Conservation (phyloP, 192 early-diverging fungal genomes). For the Rhizoclosmatium sp. region DNA sequence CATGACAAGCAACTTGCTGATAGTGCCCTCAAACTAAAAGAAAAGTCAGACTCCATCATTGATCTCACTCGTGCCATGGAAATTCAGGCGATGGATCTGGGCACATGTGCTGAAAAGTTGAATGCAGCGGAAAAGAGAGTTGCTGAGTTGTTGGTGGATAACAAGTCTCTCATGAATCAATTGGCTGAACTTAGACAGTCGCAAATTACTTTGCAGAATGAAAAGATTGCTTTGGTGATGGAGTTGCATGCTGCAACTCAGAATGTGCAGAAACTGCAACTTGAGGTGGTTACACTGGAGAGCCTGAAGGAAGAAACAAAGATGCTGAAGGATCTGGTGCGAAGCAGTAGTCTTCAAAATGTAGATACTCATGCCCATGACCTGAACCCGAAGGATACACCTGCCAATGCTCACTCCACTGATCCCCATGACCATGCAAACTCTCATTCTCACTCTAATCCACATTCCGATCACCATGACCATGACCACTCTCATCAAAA, state of each 20-base stretch:
- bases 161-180: constrained; percentile 12
- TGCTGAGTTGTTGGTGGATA: constrained; percentile 11
- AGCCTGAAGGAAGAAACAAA: constrained; percentile 6
- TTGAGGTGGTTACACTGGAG: constrained; percentile 5
- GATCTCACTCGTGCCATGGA: not conserved
- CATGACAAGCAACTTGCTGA: not conserved
- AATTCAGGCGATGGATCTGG: not conserved
- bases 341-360: not conserved
- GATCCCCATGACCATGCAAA: not conserved
- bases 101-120: not conserved
- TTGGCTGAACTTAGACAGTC: constrained; percentile 16
- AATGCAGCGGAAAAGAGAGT: not conserved
- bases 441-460: not conserved
- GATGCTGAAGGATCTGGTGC: constrained; percentile 16
- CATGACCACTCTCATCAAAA: not conserved
- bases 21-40: not conserved
- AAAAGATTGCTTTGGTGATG: constrained; percentile 4
- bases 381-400: no score
- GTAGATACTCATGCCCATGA: no score
- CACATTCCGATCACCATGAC: not conserved
- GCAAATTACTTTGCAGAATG: constrained; percentile 9
- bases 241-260: constrained; percentile 1
- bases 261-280: not conserved
- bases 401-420: not conserved
- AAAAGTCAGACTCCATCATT: not conserved